These are phyloP conservation scores for Yarrowia galli DNA, from an alignment of 1,139 yeast species.

Conservation along the genomic window DNA sequence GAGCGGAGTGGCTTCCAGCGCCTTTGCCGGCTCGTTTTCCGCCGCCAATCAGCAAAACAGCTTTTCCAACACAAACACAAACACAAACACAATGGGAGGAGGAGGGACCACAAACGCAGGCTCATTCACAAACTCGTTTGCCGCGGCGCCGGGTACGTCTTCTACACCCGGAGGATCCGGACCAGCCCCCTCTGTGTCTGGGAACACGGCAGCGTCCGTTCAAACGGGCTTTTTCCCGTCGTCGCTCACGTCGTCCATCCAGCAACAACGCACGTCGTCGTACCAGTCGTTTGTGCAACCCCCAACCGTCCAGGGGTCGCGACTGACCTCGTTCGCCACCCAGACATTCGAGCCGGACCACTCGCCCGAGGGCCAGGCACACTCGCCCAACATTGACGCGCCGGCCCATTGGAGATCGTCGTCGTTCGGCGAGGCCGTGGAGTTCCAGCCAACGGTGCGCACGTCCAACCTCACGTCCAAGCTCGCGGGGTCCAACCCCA, in stretches of 20 bases:
- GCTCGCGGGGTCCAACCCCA: constrained; percentile 41
- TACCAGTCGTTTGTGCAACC: constrained; percentile 36
- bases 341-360: constrained; percentile 35
- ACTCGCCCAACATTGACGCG: constrained; percentile 35
- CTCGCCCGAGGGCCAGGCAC: constrained; percentile 31
- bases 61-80: no score
- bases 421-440: constrained; percentile 22
- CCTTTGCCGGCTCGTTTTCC: constrained; percentile 3
- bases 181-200: not conserved
- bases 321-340: constrained; percentile 34
- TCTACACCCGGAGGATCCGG: no score
- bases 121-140: no score
- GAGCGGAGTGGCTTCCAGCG: constrained; percentile 16
- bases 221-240: constrained; percentile 35
- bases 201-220: not conserved
- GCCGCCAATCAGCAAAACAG: no score
- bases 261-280: constrained; percentile 36
- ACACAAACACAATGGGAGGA: no score
- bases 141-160: no score
- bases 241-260: constrained; percentile 21
- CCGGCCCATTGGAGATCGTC: constrained; percentile 27
- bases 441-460: constrained; percentile 41
- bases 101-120: no score
- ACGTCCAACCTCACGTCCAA: constrained; percentile 44
- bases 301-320: constrained; percentile 21